Base-by-base conservation (phyloP, 805 yeast genomes). In the Candida nonsorbophila region DNA sequence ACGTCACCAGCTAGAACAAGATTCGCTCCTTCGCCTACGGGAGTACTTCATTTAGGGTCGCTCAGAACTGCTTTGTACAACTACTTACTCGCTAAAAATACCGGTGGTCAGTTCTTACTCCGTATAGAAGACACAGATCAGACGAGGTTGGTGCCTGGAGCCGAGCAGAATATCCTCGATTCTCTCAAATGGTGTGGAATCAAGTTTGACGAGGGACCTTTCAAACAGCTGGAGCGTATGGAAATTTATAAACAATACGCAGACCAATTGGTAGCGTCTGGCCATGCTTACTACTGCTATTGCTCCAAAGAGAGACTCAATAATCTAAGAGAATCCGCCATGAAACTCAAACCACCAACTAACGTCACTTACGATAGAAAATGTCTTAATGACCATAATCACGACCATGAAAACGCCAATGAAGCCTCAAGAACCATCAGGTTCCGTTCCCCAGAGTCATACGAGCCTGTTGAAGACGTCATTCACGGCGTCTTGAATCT, bases 11-110 rank as follows among this genome's bases (percentile, higher is more conserved):
- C 78, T 0, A 57, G 96, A 40, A 84, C 97, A 1, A 61, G 99
- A 40, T 92, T 92, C 56, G 99, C 99, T 0, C 98, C 99, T 0
- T 87, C 97, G 2, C 99, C 99, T 1, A 92, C 99, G 0, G 99
- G 99, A 0, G 74, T 74, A 37, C 64, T 92, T n/a, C 99, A 92
- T 51, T 52, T 92, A 35, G 99, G 99, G 0, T 88, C 97, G 0
- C 51, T 92, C 25, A 62, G 99, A 51, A 92, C 99, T 0, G 97
- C 97, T 0, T 55, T 92, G 12, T 92, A 86, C 57, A 92, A 92
- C 53, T 92, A 79, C 45, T 54, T 92, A 11, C 58, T 84, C 10
- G 97, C 98, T 0, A 75, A 66, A 43, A 67, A 72, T 30, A 85
- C 95, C 0, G 73, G 74, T 0, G 98, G 98, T 0, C 72, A 74